A percentile compares a stretch with the other conserved stretches of the same genome.
These are phyloP conservation scores for Aegle marmelos DNA, from an alignment of 345 rosid species.

Conservation along the genomic window DNA sequence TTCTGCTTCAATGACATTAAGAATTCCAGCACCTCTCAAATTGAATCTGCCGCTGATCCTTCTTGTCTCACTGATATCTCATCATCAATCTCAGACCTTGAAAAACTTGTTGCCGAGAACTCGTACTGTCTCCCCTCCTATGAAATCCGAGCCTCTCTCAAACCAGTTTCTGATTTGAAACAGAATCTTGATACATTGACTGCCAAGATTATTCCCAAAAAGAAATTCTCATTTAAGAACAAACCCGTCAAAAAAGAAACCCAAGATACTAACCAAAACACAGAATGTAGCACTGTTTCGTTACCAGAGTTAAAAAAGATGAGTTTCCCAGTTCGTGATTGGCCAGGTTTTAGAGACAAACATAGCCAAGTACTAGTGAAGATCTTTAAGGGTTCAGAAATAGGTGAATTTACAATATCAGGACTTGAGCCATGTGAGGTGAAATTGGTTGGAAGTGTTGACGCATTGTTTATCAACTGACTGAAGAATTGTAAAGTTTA, in stretches of 20 bases:
- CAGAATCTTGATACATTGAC: conserved; percentile 52
- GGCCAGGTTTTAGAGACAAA: conserved; percentile 65
- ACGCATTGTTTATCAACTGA: conserved; percentile 55
- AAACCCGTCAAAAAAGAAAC: conserved; percentile 37
- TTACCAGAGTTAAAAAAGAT: not conserved
- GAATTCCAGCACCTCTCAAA: conserved; percentile 47
- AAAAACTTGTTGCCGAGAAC: conserved; percentile 69
- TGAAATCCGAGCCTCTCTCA: conserved; percentile 74
- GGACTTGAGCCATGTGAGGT: conserved; percentile 75
- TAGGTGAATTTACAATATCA: conserved; percentile 68
- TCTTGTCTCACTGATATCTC: conserved; percentile 53
- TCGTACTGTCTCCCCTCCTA: conserved; percentile 75
- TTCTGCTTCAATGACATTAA: conserved; percentile 55
- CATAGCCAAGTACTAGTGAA: conserved; percentile 41
- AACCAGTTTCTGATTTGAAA: conserved; percentile 59
- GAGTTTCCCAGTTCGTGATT: conserved; percentile 35
- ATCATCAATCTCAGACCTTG: conserved; percentile 58
- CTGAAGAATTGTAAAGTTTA: conserved; percentile 54
- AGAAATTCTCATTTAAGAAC: conserved; percentile 72
- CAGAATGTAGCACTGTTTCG: conserved; percentile 1
- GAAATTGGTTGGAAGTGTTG: conserved; percentile 45
- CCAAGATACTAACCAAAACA: not conserved
- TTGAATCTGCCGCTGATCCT: conserved; percentile 38
- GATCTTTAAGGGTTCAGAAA: conserved; percentile 43
- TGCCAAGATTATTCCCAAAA: conserved; percentile 53